Evolutionary conservation across 768 basidiomycete genomes (phyloP).

Genomic region (Udeniomyces megalosporus): DNA sequence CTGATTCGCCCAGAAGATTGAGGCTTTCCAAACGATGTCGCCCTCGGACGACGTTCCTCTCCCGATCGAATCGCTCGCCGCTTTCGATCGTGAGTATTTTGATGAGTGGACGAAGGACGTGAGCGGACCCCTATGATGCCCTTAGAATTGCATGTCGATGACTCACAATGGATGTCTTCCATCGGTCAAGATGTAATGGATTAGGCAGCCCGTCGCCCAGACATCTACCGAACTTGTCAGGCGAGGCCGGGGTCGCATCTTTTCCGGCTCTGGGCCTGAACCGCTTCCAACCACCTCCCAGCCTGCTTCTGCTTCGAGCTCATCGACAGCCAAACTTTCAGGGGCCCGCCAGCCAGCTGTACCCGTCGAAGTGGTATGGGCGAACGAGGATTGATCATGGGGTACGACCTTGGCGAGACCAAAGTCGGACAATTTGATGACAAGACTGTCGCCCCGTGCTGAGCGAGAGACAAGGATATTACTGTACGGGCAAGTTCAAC

Average conservation of each 20-base stretch:
- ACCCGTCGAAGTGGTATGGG: conserved; percentile 33
- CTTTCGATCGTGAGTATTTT: too few species aligned
- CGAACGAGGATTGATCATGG: conserved; percentile 76
- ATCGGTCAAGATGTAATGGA: conserved; percentile 77
- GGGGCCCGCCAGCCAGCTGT: conserved; percentile 97
- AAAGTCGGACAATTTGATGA: conserved; percentile 57
- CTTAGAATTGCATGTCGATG: not conserved
- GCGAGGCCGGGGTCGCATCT: conserved; percentile 34
- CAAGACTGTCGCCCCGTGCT: not conserved
- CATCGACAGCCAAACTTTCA: conserved; percentile 47
- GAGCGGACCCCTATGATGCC: too few species aligned
- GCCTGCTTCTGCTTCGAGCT: not conserved
- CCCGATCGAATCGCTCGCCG: conserved; percentile 81
- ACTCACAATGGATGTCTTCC: conserved; percentile 67
- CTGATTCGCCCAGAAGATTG: conserved; percentile 78
- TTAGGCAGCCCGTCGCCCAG: conserved; percentile 87
- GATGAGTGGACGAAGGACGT: too few species aligned
- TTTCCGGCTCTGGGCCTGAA: conserved; percentile 25
- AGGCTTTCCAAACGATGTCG: conserved; percentile 52
- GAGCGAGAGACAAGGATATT: conserved; percentile 62
- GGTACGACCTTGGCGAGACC: conserved; percentile 92
- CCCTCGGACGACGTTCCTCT: conserved; percentile 72
- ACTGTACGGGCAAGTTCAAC: conserved; percentile 13
- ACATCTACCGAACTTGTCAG: conserved; percentile 93
- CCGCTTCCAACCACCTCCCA: conserved; percentile 10